These are phyloP conservation scores for Zoysia japonica DNA, from an alignment of 176 grass and related monocot genomes.

Conservation along the genomic window DNA sequence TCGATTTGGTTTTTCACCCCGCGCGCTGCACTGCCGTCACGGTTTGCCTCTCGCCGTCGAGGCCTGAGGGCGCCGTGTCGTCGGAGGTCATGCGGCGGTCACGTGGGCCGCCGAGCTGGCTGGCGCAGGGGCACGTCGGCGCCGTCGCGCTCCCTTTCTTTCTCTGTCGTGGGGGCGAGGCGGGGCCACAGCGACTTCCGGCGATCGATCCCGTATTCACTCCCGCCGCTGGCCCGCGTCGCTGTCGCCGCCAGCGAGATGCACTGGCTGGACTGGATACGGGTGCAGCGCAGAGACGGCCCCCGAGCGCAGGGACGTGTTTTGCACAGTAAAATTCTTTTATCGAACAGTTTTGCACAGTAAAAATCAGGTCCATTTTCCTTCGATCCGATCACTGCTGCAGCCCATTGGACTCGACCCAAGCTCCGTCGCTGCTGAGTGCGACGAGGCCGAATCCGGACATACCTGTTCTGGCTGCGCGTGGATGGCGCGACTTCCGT, in stretches of 20 bases:
- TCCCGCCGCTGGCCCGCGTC: neutral
- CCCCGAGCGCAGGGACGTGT: too few relatives aligned
- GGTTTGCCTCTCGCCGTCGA: neutral
- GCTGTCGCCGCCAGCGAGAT: slow-evolving; percentile 42
- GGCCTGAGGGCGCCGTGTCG: neutral
- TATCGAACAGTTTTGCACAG: too few relatives aligned
- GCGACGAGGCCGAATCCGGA: neutral
- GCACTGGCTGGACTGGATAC: neutral
- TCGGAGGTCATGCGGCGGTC: slow-evolving; percentile 7
- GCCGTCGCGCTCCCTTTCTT: neutral
- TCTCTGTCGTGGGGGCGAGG: neutral
- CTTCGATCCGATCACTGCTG: too few relatives aligned
- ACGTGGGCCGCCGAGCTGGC: slow-evolving; percentile 28
- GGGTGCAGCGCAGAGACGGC: slow-evolving; percentile 8
- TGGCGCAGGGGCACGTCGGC: slow-evolving; percentile 6
- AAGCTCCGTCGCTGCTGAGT: neutral
- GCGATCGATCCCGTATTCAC: slow-evolving; percentile 2
- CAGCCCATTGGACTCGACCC: too few relatives aligned
- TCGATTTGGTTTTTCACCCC: neutral
- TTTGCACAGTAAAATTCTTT: too few relatives aligned
- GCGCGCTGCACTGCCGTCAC: neutral
- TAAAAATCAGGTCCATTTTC: too few relatives aligned
- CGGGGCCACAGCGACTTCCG: neutral
- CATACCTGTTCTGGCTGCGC: neutral
- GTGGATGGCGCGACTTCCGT: neutral